These are phyloP conservation scores for Candolleomyces eurysporus DNA, from an alignment of 768 basidiomycete genomes.

Conservation along the genomic window DNA sequence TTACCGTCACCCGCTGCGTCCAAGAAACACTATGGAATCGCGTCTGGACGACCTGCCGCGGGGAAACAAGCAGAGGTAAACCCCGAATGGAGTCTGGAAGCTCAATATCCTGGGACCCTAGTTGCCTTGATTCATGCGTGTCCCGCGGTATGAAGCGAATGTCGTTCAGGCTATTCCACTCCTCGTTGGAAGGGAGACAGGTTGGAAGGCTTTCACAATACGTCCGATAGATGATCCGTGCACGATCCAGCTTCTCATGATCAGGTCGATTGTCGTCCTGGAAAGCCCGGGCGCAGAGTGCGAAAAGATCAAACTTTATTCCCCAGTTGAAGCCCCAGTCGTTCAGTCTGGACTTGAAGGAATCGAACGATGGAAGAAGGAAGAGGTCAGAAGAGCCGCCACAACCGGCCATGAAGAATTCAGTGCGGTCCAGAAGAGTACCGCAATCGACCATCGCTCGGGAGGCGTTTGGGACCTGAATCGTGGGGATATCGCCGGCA, in stretches of 20 bases:
- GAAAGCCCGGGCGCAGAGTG: conserved; percentile 29
- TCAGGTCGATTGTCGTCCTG: conserved; percentile 15
- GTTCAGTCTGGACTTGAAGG: conserved; percentile 10
- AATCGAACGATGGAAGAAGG: conserved; percentile 23
- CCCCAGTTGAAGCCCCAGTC: conserved; percentile 22
- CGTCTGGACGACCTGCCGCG: conserved; percentile 30
- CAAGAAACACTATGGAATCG: conserved; percentile 43
- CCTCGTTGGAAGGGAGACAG: conserved; percentile 18
- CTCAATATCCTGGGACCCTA: background rate
- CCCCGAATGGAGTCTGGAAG: conserved; percentile 15
- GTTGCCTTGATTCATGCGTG: background rate
- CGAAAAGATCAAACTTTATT: conserved; percentile 15
- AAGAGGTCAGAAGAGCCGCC: conserved; percentile 27
- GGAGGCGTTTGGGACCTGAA: conserved; percentile 33
- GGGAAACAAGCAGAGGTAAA: conserved; percentile 35
- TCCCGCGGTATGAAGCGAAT: conserved; percentile 41
- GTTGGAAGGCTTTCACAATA: conserved; percentile 33
- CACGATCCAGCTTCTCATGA: conserved; percentile 18
- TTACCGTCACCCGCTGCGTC: conserved; percentile 44
- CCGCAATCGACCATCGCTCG: conserved; percentile 20
- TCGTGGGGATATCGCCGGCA: background rate
- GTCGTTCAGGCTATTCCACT: conserved; percentile 31
- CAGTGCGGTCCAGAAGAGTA: conserved; percentile 32
- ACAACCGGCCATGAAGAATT: conserved; percentile 36
- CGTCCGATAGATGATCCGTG: conserved; percentile 28